These are phyloP conservation scores for Ampelocalamus luodianensis DNA, from an alignment of 176 grass and related monocot genomes.

Conservation along the genomic window DNA sequence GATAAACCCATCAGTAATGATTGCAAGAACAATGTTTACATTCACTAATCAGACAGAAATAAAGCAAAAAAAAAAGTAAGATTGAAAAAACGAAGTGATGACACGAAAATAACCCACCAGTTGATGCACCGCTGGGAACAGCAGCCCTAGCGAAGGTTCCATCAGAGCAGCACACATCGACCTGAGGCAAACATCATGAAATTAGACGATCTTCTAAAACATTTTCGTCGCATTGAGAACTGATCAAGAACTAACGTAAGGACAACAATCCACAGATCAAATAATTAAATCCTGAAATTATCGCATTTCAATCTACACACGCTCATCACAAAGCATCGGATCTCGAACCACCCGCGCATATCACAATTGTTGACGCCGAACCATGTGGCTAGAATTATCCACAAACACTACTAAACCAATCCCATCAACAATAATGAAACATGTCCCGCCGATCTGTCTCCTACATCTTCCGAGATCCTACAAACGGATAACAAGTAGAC, in stretches of 20 bases:
- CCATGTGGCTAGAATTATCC: background rate
- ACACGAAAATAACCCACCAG: conserved; percentile 49
- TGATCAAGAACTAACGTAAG: background rate
- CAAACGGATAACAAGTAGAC: background rate
- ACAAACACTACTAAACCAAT: background rate
- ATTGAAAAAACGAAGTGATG: background rate
- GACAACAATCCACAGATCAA: background rate
- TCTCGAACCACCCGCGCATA: background rate
- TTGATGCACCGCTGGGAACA: conserved; percentile 88
- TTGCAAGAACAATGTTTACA: background rate
- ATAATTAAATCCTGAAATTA: background rate
- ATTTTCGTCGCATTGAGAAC: background rate
- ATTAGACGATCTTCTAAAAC: background rate
- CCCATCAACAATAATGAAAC: background rate
- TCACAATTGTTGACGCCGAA: background rate
- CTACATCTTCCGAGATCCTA: too few species aligned
- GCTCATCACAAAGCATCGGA: background rate
- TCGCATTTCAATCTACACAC: background rate
- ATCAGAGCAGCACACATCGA: conserved; percentile 68
- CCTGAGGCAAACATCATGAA: conserved; percentile 35
- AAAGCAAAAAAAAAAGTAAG: background rate
- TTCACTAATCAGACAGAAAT: background rate
- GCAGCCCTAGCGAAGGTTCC: conserved; percentile 67
- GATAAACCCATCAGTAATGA: background rate
- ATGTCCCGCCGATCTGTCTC: background rate